Evolutionary conservation across 148 eudicot genomes (phyloP), one percentile per base, ranked within the genome.

Genomic region (Linanthus parryae): DNA sequence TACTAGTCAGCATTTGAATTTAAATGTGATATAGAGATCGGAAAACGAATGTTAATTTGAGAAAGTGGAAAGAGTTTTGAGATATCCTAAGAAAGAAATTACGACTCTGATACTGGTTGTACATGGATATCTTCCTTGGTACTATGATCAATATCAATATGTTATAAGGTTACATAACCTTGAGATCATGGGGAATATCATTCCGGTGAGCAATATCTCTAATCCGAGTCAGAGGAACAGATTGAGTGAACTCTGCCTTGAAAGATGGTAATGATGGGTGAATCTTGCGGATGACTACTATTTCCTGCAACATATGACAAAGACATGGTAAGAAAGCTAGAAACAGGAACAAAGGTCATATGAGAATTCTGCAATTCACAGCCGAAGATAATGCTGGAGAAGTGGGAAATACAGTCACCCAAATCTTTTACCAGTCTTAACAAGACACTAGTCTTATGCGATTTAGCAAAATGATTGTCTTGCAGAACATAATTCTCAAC

Each of bases 191-290:
- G 58, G 96, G 98, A 58, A 92, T 82, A 66, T 84, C 94, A 63
- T 63, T 67, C 48, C 98, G 70, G 64, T 92, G 98, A 54, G 98
- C 98, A 65, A 92, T 92, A 64, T 92, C 98, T 59, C 98, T 72
- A 50, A 92, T 92, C 62, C 96, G 80, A 57, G 98, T 92, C 31
- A 92, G 67, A 60, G 98, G 98, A 67, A 92, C 98, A 24, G 98
- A 82, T 69, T 90, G 96, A 21, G 98, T 92, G 56, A 92, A 92
- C 58, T 92, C 98, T 39, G 96, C 85, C 72, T 92, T 92, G 58
- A 92, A 92, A 22, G 98, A 92, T 37, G 98, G 98, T 77, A 92
- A 68, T 56, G 78, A 92, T 34, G 98, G 96, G 64, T 92, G 98
- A 60, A 92, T 92, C 67, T 87, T 92, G 30, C 96, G 98, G 57